phyloP scores from a whole-genome alignment of 1,284 basidiomycete species.

The Hypsizygus ulmarius region DNA sequence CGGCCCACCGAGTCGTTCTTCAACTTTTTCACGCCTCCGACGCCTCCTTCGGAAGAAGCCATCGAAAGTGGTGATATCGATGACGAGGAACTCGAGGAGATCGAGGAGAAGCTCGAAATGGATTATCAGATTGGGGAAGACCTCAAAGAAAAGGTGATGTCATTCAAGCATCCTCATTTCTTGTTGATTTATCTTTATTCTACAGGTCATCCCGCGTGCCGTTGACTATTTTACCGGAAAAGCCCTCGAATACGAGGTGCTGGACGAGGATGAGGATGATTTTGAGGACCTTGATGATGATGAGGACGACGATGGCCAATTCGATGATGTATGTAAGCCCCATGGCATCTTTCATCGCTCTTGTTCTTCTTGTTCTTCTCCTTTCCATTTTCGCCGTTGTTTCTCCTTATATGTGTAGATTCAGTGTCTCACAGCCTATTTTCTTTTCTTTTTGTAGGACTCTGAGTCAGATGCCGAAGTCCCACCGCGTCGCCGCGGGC shows the following conservation, averaged over 20 bases:
- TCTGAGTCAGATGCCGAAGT: slow-evolving; percentile 62
- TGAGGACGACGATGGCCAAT: slow-evolving; percentile 59
- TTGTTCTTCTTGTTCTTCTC: no score
- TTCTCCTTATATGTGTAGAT: slow-evolving; percentile 8
- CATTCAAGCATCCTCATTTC: neutral
- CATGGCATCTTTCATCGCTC: no score
- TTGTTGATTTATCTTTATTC: neutral
- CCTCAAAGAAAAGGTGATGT: slow-evolving; percentile 87
- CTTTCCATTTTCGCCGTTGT: neutral
- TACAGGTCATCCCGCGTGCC: slow-evolving; percentile 88
- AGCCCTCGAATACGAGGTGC: slow-evolving; percentile 85
- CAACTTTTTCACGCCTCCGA: slow-evolving; percentile 94
- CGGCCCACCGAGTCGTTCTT: slow-evolving; percentile 92
- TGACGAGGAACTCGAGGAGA: slow-evolving; percentile 84
- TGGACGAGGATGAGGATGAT: slow-evolving; percentile 71
- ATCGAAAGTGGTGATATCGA: slow-evolving; percentile 77
- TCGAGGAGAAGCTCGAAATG: slow-evolving; percentile 92
- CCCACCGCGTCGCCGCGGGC: slow-evolving; percentile 53
- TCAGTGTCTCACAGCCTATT: slow-evolving; percentile 5
- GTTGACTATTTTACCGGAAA: slow-evolving; percentile 97
- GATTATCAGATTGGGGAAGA: slow-evolving; percentile 99
- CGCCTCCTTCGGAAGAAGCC: slow-evolving; percentile 66
- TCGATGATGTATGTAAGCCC: slow-evolving; percentile 47
- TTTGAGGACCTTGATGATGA: slow-evolving; percentile 63
- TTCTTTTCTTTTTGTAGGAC: slow-evolving; percentile 38